Base-by-base conservation (phyloP, 129 eudicot genomes). In the Chrysanthemum seticuspe region DNA sequence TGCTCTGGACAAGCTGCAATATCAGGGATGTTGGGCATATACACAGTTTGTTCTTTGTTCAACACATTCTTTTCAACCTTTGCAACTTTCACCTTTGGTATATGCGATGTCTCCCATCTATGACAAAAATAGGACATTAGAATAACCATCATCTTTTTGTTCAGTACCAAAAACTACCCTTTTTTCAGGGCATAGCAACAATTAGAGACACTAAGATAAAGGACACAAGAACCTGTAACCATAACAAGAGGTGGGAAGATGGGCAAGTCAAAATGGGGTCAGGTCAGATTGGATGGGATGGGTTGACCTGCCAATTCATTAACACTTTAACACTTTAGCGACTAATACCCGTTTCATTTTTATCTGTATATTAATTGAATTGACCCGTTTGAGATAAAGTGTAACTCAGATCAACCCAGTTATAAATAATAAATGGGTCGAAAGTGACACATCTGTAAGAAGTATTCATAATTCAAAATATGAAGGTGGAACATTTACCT, bases 1-100 rank as follows among this genome's bases (percentile, higher is more conserved):
- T 95, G 88, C 54, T 83, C 87, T 0, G 94, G 95, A 77, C 99
- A 95, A 51, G 73, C 80, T 47, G 79, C 83, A 72, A 90, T 86
- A 77, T 86, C 96, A 65, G 99, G 99, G 49, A 94, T 90, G 16
- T 78, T 77, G 56, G 99, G 99, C 94, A 95, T 90, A 82, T 95
- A 95, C 31, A 78, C 77, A 60, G 88, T 90, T 83, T 95, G 99
- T 71, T 91, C 96, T 65, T 82, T 87, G 49, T 67, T 85, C 14
- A 83, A 44, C 67, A 66, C 84, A 54, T 67, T 83, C 78, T 50
- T 88, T 53, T 86, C 80, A 61, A 88, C 83, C 76, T 85, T 88
- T 51, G 81, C 94, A 56, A 83, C 86, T 56, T 75, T 87, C 70
- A 95, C 97, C 74, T 87, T 90, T 13, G 96, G 96, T 15, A 95